Base-by-base conservation (phyloP, 2,329 filamentous ascomycete genomes). In the Epichloe baconii region DNA sequence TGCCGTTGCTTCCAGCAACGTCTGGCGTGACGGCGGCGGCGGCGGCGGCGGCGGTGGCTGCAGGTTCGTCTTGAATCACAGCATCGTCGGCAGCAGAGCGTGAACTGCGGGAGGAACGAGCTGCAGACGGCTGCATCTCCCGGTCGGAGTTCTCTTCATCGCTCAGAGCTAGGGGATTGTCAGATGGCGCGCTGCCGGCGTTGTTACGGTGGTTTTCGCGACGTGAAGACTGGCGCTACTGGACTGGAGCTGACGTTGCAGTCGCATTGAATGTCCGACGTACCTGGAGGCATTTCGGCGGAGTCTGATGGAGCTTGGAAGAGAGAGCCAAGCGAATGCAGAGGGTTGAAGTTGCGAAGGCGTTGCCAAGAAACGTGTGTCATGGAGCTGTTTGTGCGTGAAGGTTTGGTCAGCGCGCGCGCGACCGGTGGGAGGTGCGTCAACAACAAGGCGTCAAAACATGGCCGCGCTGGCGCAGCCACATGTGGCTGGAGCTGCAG, bases 71-170 rank as follows among this genome's bases (percentile, higher is more conserved):
- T n/a, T 31, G 26, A 31, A 31, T 11, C 26, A 11, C 26, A 31
- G 36, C 17, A 44, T 57, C 53, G 15, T 50, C 55, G 14, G 54
- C 49, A 10, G 45, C 46, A 5, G 62, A 62, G 2, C 47, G 44
- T 4, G 64, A 62, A 23, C 61, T 61, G 53, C 59, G 59, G 12
- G 54, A 59, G 17, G 53, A 52, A n/a, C 55, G 60, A 23, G 55
- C 48, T 23, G 61, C 59, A 17, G 37, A 23, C 19, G 37, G 17
- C 19, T 56, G 56, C 15, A 55, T 48, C 41, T 64, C 64, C 44
- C 57, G 53, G 23, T 68, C 68, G 12, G 65, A 67, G 43, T 60
- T 55, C 42, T 67, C 64, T 3, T 63, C 60, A 47, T 70, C 68
- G 56, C 68, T 70, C 12, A 70, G 58, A 38, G 67, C 68, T 70